Conservation (phyloP, 345 rosid species). For the Laguncularia racemosa region DNA sequence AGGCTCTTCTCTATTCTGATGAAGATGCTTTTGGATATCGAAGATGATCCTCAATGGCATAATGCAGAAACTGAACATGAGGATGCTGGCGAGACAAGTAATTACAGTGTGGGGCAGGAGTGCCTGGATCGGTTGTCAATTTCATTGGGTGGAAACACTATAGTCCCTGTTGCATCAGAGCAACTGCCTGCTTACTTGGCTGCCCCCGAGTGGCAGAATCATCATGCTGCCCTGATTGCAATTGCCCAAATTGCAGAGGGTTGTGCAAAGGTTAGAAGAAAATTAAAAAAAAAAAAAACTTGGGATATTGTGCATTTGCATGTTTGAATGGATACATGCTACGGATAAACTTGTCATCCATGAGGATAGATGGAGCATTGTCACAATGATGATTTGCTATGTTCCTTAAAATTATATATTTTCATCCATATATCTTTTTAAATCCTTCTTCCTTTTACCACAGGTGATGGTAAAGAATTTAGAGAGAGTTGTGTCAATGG, state of each 20-base stretch:
- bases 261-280: slow-evolving; percentile 29
- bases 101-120: slow-evolving; percentile 93
- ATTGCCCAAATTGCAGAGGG: slow-evolving; percentile 99
- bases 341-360: too few relatives aligned
- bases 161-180: slow-evolving; percentile 95
- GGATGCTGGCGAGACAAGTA: slow-evolving; percentile 93
- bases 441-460: slow-evolving; percentile 7
- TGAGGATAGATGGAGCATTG: too few relatives aligned
- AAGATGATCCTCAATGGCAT: slow-evolving; percentile 94
- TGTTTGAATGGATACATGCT: too few relatives aligned
- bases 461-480: slow-evolving; percentile 92
- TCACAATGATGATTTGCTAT: neutral
- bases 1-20: slow-evolving; percentile 81
- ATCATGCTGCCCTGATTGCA: slow-evolving; percentile 92
- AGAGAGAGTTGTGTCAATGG: slow-evolving; percentile 86
- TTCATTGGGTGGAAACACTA: slow-evolving; percentile 91
- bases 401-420: neutral
- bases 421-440: neutral
- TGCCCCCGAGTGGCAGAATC: slow-evolving; percentile 98
- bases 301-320: too few relatives aligned
- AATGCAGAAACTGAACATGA: slow-evolving; percentile 86
- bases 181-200: slow-evolving; percentile 81
- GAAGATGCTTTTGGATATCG: slow-evolving; percentile 86
- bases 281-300: too few relatives aligned
- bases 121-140: slow-evolving; percentile 94